phyloP scores from a whole-genome alignment of 352 stramenopile genomes.

The Phytopythium cucurbitacearum region DNA sequence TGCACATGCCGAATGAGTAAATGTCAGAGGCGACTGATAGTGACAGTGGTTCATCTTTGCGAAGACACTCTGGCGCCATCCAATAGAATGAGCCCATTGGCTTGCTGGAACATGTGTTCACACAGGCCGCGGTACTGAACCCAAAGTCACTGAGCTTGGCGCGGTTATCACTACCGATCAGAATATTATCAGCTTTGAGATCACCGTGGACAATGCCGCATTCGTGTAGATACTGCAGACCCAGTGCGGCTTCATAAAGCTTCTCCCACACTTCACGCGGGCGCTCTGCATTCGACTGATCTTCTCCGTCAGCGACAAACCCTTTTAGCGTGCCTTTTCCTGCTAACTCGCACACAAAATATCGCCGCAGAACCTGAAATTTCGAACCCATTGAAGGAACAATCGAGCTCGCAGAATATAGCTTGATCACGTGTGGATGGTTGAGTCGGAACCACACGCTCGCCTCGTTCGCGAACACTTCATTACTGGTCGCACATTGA shows the following conservation, averaged over 20 bases:
- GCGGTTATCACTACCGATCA: conserved; percentile 14
- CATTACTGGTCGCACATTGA: background rate
- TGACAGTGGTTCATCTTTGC: background rate
- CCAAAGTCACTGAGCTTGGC: conserved; percentile 19
- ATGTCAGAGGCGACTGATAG: background rate
- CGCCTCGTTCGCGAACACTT: background rate
- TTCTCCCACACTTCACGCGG: conserved; percentile 12
- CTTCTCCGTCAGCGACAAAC: background rate
- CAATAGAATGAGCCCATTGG: background rate
- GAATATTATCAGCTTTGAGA: conserved; percentile 10
- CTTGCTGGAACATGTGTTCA: background rate
- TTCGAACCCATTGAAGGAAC: background rate
- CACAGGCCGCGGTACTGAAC: conserved; percentile 1
- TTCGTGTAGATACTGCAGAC: conserved; percentile 19
- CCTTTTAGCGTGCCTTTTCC: background rate
- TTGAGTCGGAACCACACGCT: conserved; percentile 1
- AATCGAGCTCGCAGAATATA: background rate
- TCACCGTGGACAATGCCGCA: conserved; percentile 15
- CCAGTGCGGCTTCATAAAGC: conserved; percentile 17
- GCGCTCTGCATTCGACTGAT: background rate
- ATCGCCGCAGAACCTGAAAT: too few relatives aligned
- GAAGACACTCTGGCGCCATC: background rate
- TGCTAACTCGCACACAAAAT: conserved; percentile 2
- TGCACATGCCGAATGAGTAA: conserved; percentile 4
- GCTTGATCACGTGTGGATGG: conserved; percentile 4